phyloP scores from a whole-genome alignment of 108 stramenopile species.

The Craspedostauros australis region DNA sequence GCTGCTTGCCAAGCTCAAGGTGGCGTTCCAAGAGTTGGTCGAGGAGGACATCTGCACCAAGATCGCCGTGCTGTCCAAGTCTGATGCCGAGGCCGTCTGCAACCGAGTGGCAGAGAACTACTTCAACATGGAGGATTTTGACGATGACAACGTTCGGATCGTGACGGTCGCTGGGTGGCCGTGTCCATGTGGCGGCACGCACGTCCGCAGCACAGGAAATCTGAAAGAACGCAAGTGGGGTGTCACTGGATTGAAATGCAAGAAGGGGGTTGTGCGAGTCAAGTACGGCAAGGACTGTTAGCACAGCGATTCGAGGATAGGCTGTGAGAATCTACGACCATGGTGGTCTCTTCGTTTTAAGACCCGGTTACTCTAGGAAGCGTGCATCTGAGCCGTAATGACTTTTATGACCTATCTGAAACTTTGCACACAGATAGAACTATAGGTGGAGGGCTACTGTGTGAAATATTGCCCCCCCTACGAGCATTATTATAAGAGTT shows the following conservation, averaged over 20 bases:
- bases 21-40: conserved; percentile 49
- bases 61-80: conserved; percentile 38
- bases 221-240: conserved; percentile 56
- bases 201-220: conserved; percentile 48
- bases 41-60: conserved; percentile 50
- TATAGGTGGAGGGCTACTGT: too few relatives aligned
- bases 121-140: conserved; percentile 29
- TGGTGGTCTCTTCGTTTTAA: too few relatives aligned
- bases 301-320: too few relatives aligned
- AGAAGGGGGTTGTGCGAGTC: conserved; percentile 69
- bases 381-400: too few relatives aligned
- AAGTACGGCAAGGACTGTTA: conserved; percentile 46
- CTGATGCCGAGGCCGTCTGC: conserved; percentile 43
- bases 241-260: conserved; percentile 56
- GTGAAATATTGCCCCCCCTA: too few relatives aligned
- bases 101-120: conserved; percentile 34
- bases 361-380: too few relatives aligned
- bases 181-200: conserved; percentile 79
- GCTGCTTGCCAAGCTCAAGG: conserved; percentile 36
- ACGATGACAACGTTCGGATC: conserved; percentile 38
- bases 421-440: too few relatives aligned
- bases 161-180: conserved; percentile 66
- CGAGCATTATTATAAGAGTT: too few relatives aligned
- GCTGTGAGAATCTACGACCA: too few relatives aligned
- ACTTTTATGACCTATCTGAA: too few relatives aligned